phyloP scores from a whole-genome alignment of 2,329 filamentous ascomycete species.

The Cryoendolithus antarcticus region DNA sequence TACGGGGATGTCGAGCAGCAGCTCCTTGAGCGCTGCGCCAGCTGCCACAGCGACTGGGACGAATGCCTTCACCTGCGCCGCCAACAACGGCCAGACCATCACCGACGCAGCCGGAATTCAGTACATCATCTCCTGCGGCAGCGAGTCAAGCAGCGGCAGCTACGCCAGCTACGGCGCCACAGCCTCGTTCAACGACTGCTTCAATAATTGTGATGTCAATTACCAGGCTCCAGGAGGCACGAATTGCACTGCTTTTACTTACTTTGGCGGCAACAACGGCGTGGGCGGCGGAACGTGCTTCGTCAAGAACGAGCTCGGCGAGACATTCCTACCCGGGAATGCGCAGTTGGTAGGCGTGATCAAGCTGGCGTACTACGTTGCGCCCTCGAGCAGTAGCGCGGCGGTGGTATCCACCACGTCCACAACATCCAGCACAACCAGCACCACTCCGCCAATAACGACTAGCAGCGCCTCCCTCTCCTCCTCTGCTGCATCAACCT shows the following conservation, averaged over 20 bases:
- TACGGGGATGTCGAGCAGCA: no score
- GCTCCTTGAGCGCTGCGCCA: no score
- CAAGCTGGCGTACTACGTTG: neutral
- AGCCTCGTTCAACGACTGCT: slow-evolving; percentile 12
- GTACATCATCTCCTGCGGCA: neutral
- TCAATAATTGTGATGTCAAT: slow-evolving; percentile 11
- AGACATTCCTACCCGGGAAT: neutral
- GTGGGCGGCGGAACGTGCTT: slow-evolving; percentile 14
- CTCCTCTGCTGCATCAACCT: slow-evolving; percentile 2
- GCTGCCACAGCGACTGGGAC: no score
- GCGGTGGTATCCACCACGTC: slow-evolving; percentile 1
- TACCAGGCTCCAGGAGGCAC: neutral
- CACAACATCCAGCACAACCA: slow-evolving; percentile 3
- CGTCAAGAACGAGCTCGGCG: slow-evolving; percentile 8
- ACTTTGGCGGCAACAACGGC: slow-evolving; percentile 11
- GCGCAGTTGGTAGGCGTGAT: slow-evolving; percentile 3
- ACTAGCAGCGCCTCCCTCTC: slow-evolving; percentile 3
- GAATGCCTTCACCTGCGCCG: neutral
- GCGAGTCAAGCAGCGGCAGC: neutral
- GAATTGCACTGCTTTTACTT: slow-evolving; percentile 13
- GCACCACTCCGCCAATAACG: slow-evolving; percentile 1
- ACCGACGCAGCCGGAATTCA: neutral
- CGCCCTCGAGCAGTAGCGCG: slow-evolving; percentile 1
- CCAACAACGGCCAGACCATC: neutral
- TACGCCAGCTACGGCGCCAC: slow-evolving; percentile 1